phyloP scores from a whole-genome alignment of 768 basidiomycete genomes.

The Trametes cinnabarina region DNA sequence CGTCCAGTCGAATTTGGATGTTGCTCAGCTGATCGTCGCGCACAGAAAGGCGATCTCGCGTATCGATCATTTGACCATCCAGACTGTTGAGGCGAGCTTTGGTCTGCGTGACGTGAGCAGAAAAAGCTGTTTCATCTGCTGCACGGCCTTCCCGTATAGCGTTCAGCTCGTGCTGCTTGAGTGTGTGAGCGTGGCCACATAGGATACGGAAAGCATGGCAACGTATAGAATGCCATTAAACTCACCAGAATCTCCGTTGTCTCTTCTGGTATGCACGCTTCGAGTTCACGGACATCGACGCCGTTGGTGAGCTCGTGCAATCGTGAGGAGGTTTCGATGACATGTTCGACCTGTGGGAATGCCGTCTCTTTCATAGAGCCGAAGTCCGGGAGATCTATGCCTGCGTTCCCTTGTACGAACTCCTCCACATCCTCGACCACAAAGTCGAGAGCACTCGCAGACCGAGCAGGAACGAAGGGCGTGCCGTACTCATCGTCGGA shows the following conservation, averaged over 20 bases:
- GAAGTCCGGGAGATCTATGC: neutral
- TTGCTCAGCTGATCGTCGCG: slow-evolving; percentile 38
- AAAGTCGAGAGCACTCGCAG: neutral
- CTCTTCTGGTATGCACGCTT: neutral
- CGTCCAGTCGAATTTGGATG: slow-evolving; percentile 18
- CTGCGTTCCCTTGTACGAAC: neutral
- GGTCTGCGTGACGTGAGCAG: slow-evolving; percentile 38
- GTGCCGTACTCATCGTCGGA: slow-evolving; percentile 9
- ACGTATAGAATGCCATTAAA: no score
- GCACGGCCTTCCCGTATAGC: slow-evolving; percentile 40
- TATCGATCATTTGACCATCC: slow-evolving; percentile 40
- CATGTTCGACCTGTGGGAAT: neutral
- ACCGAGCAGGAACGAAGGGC: neutral
- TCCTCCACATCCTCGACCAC: neutral
- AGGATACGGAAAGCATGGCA: no score
- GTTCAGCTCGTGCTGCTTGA: slow-evolving; percentile 31
- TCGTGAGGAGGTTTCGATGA: neutral
- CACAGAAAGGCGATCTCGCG: slow-evolving; percentile 30
- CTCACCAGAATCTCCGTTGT: slow-evolving; percentile 16
- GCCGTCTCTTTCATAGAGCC: neutral
- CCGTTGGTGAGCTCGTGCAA: neutral
- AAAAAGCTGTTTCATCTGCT: slow-evolving; percentile 37
- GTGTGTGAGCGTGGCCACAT: no score
- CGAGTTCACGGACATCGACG: neutral
- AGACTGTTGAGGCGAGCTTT: slow-evolving; percentile 40